Base-by-base conservation (phyloP, 495 filamentous ascomycete genomes). In the Cryomyces minteri region DNA sequence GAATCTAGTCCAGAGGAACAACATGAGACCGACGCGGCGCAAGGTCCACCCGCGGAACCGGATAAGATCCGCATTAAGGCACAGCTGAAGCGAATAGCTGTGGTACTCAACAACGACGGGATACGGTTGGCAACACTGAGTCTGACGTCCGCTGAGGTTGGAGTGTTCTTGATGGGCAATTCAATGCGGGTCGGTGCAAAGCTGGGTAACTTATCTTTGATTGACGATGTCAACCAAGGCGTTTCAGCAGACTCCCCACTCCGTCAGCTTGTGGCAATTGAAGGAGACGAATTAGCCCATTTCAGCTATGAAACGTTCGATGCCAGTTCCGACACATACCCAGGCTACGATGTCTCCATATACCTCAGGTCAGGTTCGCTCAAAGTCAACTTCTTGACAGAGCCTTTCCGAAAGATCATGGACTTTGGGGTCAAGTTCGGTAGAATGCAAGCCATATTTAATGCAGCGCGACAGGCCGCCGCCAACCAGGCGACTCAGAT, bases 401-500 rank as follows among this genome's bases (percentile, higher is more conserved):
- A 96, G 58, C 90, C 90, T 4, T 96, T 94, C 66, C 81, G 92
- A 38, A 96, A 96, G 63, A 98, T 98, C 48, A 84, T 96, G 62
- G 83, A 94, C 55, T 98, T 96, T 62, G 68, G 87, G 31, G 84
- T 98, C 54, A 98, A 98, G 53, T 98, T 98, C 55, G 90, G 90
- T 47, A 93, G 93, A 63, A 98, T 98, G 90, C 90, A 96, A 62
- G 87, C 90, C 25, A 87, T 98, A 41, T 96, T 94, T 70, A 96
- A 98, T 59, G 88, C 90, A 14, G 90, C 90, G 18, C 76, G 92
- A 28, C 84, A 88, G 61, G 90, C 90, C 43, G 90, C 90, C n/a
- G 83, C 87, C 28, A 88, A 82, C 48, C 88, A 94, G 59, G 90
- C 90, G 5, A 92, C 73, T 42, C 84, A 95, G 58, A 70, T 98